phyloP scores from a whole-genome alignment of 805 yeast species.

The Wickerhamia fluorescens region DNA sequence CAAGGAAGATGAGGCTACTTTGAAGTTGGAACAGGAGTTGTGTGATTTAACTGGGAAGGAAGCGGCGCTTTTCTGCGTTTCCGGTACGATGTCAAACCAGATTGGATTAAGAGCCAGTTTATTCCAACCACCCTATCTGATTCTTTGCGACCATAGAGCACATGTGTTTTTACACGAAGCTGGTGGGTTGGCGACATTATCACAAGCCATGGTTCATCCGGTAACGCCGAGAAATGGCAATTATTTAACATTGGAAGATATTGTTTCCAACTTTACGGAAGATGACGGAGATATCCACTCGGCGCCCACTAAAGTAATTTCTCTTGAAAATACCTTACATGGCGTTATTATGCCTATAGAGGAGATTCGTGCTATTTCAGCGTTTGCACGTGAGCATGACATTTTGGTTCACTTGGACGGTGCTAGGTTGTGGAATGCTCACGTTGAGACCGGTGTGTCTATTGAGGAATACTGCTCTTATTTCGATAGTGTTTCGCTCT shows the following conservation, averaged over 20 bases:
- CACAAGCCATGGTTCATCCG: conserved; percentile 88
- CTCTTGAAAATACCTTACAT: conserved; percentile 82
- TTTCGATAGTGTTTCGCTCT: conserved; percentile 85
- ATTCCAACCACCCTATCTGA: conserved; percentile 76
- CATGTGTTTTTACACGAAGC: conserved; percentile 85
- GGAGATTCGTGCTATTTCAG: conserved; percentile 64
- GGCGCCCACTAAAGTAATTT: conserved; percentile 81
- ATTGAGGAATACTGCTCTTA: conserved; percentile 63
- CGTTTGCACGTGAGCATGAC: conserved; percentile 55
- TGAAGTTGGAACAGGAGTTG: conserved; percentile 54
- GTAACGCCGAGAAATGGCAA: conserved; percentile 71
- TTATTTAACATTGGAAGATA: conserved; percentile 75
- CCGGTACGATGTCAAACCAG: conserved; percentile 90
- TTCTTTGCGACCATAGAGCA: conserved; percentile 78
- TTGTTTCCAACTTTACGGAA: conserved; percentile 50
- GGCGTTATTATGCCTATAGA: conserved; percentile 78
- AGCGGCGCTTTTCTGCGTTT: conserved; percentile 75
- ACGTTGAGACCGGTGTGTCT: conserved; percentile 62
- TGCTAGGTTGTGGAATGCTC: conserved; percentile 93
- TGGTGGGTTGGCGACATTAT: conserved; percentile 82
- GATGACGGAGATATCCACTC: conserved; percentile 80
- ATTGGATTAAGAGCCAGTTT: conserved; percentile 72
- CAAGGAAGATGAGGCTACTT: conserved; percentile 70
- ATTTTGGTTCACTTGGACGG: conserved; percentile 82
- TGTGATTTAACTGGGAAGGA: conserved; percentile 70